Base-by-base conservation (phyloP, 176 grass and related monocot species). In the Ananas comosus region DNA sequence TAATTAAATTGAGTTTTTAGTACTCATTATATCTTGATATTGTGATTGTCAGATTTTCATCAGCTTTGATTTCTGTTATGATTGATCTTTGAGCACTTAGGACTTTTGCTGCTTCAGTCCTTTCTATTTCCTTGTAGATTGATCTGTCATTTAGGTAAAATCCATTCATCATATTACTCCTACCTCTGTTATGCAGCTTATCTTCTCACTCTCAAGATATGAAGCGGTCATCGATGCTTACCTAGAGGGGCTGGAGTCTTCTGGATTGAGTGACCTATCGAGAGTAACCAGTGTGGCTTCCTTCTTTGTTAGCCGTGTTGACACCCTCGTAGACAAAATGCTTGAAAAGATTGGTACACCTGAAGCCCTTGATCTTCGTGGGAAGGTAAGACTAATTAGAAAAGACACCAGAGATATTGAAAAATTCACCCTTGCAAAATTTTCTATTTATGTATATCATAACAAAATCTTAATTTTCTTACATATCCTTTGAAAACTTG, bases 151-250 rank as follows among this genome's bases (percentile, higher is more conserved):
- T 58, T 67, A 75, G 58, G 52, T 71, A 19, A 70, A 70, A 11
- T 29, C 49, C 22, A 66, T 80, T 13, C 58, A 69, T 79, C 14
- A 42, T 82, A 72, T 72, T 2, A 1, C 50, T 1, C 49, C 66
- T 49, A 65, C 47, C 53, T 52, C 24, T 24, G 19, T 64, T 74
- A n/a, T 83, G 29, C 87, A 99, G 95, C 81, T 99, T 82, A 99
- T 99, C 59, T 99, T 99, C 74, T 99, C 95, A 0, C 83, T 99
- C 70, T 72, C 80, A 12, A 94, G 95, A 85, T 99, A 99, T 48
- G 95, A 99, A 79, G 95, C 78, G 58, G 95, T 99, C 63, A 99
- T 99, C 56, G 95, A 99, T 78, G 95, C 95, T 70, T 99, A 99
- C 76, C 80, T 99, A 28, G 90, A 88, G 29, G 95, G 95, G 4